Base-by-base conservation (phyloP, 306 rosid genomes). In the Dicorynia guianensis region DNA sequence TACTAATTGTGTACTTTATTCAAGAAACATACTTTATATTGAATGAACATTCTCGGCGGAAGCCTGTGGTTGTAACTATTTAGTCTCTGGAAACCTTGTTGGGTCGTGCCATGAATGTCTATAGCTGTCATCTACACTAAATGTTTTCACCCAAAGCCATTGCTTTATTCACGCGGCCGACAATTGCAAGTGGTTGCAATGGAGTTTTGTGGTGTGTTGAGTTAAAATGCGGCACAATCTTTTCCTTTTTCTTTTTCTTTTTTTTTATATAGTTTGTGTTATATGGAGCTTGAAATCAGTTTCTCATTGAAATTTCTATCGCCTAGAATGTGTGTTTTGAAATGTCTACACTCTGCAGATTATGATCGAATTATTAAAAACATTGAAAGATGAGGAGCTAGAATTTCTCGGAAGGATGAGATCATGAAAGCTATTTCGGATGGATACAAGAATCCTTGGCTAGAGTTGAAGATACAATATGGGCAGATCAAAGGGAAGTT, bases 381-480 rank as follows among this genome's bases (percentile, higher is more conserved):
- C 86, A 95, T 95, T 10, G 99, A 95, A 85, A 92, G 99, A 85
- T 97, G 99, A 52, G 99, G 92, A 82, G 96, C 97, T 0, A 90
- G 99, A 80, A 95, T 95, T 81, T 89, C 99, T 15, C 92, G 97
- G 30, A 95, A 95, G 65, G 99, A 95, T 79, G 99, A 95, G 85
- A 95, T 95, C 77, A 95, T 90, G 99, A 95, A 95, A 79, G 99
- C 99, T 65, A 90, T 95, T 76, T 81, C 92, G 88, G 97, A 92
- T 69, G 95, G 97, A 67, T 95, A 95, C 87, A 95, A 92, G 90
- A 95, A 95, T 85, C 99, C 99, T 10, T 95, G 99, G 99, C 84
- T 95, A 69, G 99, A 95, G 85, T 82, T 95, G 74, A 95, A 95
- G 88, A 92, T 95, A 84, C 96, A 85, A 52, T 95, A 95, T 75